Evolutionary conservation across 2,329 filamentous ascomycete species (phyloP).

Genomic region (Fusarium redolens): DNA sequence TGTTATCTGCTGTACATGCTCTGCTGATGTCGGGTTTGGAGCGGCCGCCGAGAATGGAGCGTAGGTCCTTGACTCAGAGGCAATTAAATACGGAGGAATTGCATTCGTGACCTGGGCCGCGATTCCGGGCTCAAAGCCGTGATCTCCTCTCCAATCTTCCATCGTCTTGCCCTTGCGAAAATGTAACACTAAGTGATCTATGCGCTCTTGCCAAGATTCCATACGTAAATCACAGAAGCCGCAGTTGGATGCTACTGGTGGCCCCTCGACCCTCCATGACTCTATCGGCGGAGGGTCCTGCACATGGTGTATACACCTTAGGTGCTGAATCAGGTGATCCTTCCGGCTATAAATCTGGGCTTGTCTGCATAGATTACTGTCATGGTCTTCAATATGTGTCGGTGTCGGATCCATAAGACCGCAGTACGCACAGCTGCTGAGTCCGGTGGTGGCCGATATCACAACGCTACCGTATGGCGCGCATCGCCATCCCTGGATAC

Average conservation of each 20-base stretch:
- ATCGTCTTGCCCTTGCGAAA: slow-evolving; percentile 41
- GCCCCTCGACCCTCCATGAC: slow-evolving; percentile 38
- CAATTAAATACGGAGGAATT: neutral
- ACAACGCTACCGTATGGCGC: slow-evolving; percentile 27
- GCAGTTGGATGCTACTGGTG: slow-evolving; percentile 40
- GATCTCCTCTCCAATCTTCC: slow-evolving; percentile 43
- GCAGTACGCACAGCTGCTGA: slow-evolving; percentile 21
- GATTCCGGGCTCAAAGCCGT: slow-evolving; percentile 36
- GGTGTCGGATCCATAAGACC: neutral
- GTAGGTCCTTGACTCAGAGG: neutral
- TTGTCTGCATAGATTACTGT: neutral
- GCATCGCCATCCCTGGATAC: slow-evolving; percentile 23
- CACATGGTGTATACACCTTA: slow-evolving; percentile 40
- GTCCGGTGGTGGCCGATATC: slow-evolving; percentile 23
- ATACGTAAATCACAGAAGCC: slow-evolving; percentile 43
- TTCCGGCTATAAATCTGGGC: slow-evolving; percentile 13
- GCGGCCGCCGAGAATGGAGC: slow-evolving; percentile 43
- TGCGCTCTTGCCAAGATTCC: slow-evolving; percentile 39
- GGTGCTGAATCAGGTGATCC: slow-evolving; percentile 46
- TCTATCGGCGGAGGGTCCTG: slow-evolving; percentile 56
- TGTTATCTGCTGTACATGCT: slow-evolving; percentile 32
- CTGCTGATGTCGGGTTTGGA: slow-evolving; percentile 8
- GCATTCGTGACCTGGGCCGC: slow-evolving; percentile 25
- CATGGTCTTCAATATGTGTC: neutral
- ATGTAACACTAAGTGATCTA: slow-evolving; percentile 41